Base-by-base conservation (phyloP, 345 rosid species). In the Salix brachista region DNA sequence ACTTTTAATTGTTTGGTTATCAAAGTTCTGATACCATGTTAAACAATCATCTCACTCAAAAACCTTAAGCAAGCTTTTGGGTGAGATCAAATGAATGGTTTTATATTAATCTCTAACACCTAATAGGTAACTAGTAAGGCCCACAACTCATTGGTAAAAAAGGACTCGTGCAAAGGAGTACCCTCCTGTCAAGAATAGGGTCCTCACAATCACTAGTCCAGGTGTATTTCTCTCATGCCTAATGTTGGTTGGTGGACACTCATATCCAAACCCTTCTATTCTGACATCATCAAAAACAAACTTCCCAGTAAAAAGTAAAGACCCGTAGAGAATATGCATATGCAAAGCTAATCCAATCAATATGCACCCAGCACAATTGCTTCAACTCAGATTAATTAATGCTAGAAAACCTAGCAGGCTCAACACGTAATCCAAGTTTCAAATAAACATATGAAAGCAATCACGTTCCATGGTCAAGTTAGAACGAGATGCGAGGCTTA, bases 171-270 rank as follows among this genome's bases (percentile, higher is more conserved):
- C 28, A n/a, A 58, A 58, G 61, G 60, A 26, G 39, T 4, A n/a
- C 73, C 61, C 73, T 28, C 60, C 23, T 17, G 18, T 70, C 61
- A 70, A 10, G 73, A 70, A 70, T 70, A 17, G 26, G 72, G 16
- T 12, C 19, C 60, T 28, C 14, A 18, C 37, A 28, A 70, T 46
- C 73, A 70, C 25, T 48, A 28, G 73, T 37, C 14, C 48, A 46
- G 46, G 46, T 70, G 28, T 44, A 1, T 4, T 39, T 39, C 41
- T 68, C 18, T 39, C 71, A 28, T 8, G 67, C 52, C 52, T 4
- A 46, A 46, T 16, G 52, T 14, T 14, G 18, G 18, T 10, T 13
- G 52, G 23, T 9, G 26, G 28, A 56, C 23, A 25, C 28, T 56
- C 62, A n/a, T 56, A 56, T 3, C n/a, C 26, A 56, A 56, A 56